phyloP scores from a whole-genome alignment of 176 grass and related monocot genomes.

The Coix lacrymajobi region DNA sequence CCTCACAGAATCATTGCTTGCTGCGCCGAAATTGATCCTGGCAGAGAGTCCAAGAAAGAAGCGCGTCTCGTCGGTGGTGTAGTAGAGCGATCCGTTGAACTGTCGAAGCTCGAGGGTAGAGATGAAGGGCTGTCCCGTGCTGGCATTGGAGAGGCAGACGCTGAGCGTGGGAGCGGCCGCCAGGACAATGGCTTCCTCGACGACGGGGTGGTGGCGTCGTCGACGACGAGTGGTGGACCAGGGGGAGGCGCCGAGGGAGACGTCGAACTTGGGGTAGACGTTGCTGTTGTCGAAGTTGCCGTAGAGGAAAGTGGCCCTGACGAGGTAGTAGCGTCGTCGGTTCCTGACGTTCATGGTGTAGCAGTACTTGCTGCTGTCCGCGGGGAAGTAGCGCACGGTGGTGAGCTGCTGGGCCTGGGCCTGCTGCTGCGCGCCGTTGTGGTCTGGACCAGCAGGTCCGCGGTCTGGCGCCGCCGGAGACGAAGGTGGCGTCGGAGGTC shows the following conservation, averaged over 20 bases:
- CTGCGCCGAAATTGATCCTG: constrained; percentile 79
- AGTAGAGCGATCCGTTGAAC: constrained; percentile 85
- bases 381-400: constrained; percentile 65
- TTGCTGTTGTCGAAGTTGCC: constrained; percentile 90
- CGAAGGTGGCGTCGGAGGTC: constrained; percentile 53
- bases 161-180: constrained; percentile 63
- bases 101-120: constrained; percentile 87
- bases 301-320: constrained; percentile 84
- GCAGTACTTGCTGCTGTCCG: constrained; percentile 71
- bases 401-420: constrained; percentile 51
- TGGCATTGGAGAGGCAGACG: constrained; percentile 74
- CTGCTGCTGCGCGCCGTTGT: constrained; percentile 23
- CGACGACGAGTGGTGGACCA: constrained; percentile 74
- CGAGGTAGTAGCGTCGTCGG: constrained; percentile 70
- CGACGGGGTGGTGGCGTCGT: constrained; percentile 45
- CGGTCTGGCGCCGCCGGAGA: constrained; percentile 40
- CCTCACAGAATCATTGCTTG: constrained; percentile 71
- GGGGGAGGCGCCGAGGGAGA: constrained; percentile 59
- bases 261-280: constrained; percentile 70
- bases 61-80: constrained; percentile 52
- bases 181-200: constrained; percentile 60
- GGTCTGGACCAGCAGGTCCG: constrained; percentile 29
- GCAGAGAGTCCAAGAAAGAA: constrained; percentile 72
- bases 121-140: constrained; percentile 73
- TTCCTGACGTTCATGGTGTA: constrained; percentile 78